phyloP scores from a whole-genome alignment of 2,329 filamentous ascomycete genomes.

The Macrophomina pseudophaseolina region DNA sequence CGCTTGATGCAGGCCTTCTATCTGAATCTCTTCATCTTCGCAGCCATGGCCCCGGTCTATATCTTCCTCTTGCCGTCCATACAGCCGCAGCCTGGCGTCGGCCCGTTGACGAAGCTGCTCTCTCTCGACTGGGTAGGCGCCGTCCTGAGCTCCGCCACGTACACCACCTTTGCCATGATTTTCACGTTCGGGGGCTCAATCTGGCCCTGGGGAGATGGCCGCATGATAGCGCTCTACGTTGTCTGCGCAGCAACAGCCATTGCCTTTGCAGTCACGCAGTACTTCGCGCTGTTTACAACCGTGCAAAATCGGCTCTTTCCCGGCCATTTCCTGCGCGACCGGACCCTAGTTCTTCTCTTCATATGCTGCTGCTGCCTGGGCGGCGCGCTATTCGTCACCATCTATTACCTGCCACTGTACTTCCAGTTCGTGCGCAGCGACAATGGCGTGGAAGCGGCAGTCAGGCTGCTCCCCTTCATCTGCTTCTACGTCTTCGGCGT shows the following conservation, averaged over 20 bases:
- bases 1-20: neutral
- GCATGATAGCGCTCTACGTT: conserved; percentile 55
- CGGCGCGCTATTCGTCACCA: too few relatives aligned
- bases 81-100: conserved; percentile 15
- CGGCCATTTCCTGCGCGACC: too few relatives aligned
- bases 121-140: conserved; percentile 24
- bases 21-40: conserved; percentile 17
- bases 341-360: too few relatives aligned
- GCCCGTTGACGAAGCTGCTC: neutral
- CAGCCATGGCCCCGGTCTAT: neutral
- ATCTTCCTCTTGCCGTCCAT: neutral
- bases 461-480: conserved; percentile 20
- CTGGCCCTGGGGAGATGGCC: conserved; percentile 54
- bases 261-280: too few relatives aligned
- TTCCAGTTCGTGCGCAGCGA: conserved; percentile 24
- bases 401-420: conserved; percentile 41
- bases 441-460: neutral
- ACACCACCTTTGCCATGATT: conserved; percentile 48
- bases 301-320: too few relatives aligned
- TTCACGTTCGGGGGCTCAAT: conserved; percentile 57
- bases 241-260: conserved; percentile 52
- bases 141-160: conserved; percentile 19
- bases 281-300: too few relatives aligned
- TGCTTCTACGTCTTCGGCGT: conserved; percentile 36
- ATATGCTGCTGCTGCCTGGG: too few relatives aligned